Base-by-base conservation (phyloP, 305 asterid genomes). In the Solanum aculeatissimum region DNA sequence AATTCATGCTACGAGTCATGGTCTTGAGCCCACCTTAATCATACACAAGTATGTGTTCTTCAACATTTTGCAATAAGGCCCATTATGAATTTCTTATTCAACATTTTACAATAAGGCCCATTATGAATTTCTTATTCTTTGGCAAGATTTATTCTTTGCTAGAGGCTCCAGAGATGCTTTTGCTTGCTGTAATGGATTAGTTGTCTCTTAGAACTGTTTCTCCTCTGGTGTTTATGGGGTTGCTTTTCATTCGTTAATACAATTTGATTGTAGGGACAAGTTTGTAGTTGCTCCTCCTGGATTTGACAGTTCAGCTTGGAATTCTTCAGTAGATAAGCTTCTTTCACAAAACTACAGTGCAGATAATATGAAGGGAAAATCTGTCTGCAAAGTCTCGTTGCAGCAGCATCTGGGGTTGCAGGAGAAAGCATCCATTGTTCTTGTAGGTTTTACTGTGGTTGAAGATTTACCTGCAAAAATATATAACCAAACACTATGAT, bases 201-300 rank as follows among this genome's bases (percentile, higher is more conserved):
- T 74, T 47, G 60, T 74, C 81, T 51, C 63, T 87, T 45, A 32
- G 38, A 53, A 79, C 74, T 51, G 43, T 23, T 77, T 82, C 21
- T 85, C 69, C 87, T 63, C 75, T 82, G 63, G 27, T 77, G 27
- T 49, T 49, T 75, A 51, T 77, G 40, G 7, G 7, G 43, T n/a
- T 75, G 74, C 40, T 21, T 35, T 72, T 38, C 45, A 53, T 53
- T 63, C 55, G 70, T 18, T 77, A 23, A 78, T 85, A 49, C 81
- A 69, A 65, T 85, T 45, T 86, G 83, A 45, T 84, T 93, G 80
- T 83, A 93, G 97, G 93, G 94, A 91, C 85, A 95, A 95, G 87
- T 62, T 95, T 88, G 84, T 85, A 85, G 86, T 90, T 91, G 90
- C 95, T 88, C 97, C 98, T 88, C 74, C n/a, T 87, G 97, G 95